Base-by-base conservation (phyloP, 108 stramenopile genomes). In the Licmophora abbreviata region DNA sequence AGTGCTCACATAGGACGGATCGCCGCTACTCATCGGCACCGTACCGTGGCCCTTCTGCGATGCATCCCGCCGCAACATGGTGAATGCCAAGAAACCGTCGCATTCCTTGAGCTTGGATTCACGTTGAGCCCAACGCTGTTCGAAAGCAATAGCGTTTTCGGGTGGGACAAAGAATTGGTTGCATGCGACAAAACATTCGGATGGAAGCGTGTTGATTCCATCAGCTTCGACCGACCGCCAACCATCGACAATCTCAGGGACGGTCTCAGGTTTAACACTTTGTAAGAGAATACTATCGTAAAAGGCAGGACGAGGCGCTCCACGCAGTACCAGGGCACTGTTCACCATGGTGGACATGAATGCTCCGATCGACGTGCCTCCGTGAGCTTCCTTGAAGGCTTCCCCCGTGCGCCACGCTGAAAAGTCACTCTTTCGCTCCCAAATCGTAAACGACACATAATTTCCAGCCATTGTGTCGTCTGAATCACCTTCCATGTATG, bases 351-450 rank as follows among this genome's bases (percentile, higher is more conserved):
- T 85, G 25, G 75, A 64, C 9, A 90, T 42, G 48, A 90, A 92
- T 18, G 81, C 84, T 29, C 76, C 67, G 41, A 83, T 77, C 17
- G 70, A 72, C n/a, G 85, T 92, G 5, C 92, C 92, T 4, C 92
- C 88, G 64, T 94, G 92, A 3, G 92, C 92, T 57, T 94, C 88
- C 66, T 85, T 90, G 70, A 93, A 93, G 23, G 88, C 92, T 9
- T 94, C 86, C 24, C 92, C 92, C 29, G 40, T 56, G 11, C 88
- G 17, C 88, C 92, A 94, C 11, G 78, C 77, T 30, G 69, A 66
- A 64, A 94, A 94, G 37, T 87, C 54, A 23, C 72, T 71, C 67
- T 94, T 94, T 47, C 76, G 72, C 24, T 81, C 59, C 92, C 92
- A 94, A 44, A 94, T 72, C 8, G 88, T 94, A 43, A 84, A 83